phyloP scores from a whole-genome alignment of 306 rosid genomes.

The Biancaea sappan region DNA sequence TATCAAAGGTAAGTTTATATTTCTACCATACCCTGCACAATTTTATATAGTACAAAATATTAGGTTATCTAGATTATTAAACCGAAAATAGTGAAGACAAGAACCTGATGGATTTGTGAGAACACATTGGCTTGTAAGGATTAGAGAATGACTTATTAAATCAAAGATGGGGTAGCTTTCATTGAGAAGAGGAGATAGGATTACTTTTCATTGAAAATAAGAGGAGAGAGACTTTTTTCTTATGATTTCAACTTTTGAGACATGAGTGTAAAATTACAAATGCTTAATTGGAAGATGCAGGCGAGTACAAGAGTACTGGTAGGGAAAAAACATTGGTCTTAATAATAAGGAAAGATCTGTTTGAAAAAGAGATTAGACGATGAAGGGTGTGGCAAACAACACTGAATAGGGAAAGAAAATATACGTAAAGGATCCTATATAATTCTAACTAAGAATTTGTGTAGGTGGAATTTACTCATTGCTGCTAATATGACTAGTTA shows the following conservation, averaged over 20 bases:
- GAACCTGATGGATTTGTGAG: not conserved
- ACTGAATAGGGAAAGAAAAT: slow-evolving; percentile 6
- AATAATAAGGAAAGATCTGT: not conserved
- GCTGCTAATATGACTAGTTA: not conserved
- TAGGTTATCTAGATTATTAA: not conserved
- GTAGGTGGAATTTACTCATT: not conserved
- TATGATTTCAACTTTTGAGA: not conserved
- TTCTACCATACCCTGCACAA: not conserved
- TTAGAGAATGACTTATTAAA: not conserved
- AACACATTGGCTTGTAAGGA: not conserved
- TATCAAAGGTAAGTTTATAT: not conserved
- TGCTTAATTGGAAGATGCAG: not conserved
- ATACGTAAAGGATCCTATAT: not conserved
- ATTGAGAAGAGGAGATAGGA: too few relatives aligned
- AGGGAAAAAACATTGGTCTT: not conserved
- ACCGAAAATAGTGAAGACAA: not conserved
- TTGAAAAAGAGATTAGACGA: not conserved
- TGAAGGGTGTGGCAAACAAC: not conserved
- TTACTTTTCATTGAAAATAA: not conserved
- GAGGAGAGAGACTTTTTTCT: not conserved
- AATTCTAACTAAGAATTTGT: not conserved
- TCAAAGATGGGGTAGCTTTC: not conserved
- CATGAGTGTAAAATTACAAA: not conserved
- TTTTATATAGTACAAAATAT: too few relatives aligned
- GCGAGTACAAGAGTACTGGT: not conserved